Conservation (phyloP, 495 filamentous ascomycete genomes). For the Penicillium steckii region DNA sequence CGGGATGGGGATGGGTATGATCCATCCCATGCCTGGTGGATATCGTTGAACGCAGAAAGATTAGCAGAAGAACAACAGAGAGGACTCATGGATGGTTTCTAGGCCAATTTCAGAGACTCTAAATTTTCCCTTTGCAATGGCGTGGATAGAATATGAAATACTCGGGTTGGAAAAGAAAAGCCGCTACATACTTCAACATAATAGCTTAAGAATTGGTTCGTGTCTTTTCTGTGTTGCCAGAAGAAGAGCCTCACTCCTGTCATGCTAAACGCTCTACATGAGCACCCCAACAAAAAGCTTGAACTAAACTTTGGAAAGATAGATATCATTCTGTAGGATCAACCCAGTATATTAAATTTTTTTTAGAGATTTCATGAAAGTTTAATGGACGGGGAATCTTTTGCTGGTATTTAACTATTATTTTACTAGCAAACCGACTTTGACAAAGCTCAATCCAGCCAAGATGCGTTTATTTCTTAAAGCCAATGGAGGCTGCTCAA, state of each 20-base stretch:
- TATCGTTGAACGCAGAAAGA: constrained; percentile 54
- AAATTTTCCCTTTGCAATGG: not conserved
- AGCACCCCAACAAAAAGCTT: not conserved
- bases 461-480: too few species aligned
- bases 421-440: too few species aligned
- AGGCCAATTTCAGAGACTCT: not conserved
- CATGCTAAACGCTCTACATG: too few species aligned
- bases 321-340: too few species aligned
- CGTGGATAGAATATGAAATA: not conserved
- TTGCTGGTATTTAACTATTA: too few species aligned
- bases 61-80: constrained; percentile 43
- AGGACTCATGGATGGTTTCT: constrained; percentile 27
- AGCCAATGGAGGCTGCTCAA: too few species aligned
- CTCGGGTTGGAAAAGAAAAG: not conserved
- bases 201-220: not conserved
- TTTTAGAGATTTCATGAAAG: too few species aligned
- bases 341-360: too few species aligned
- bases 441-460: too few species aligned
- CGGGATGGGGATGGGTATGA: constrained; percentile 9
- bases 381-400: too few species aligned
- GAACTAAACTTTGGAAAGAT: too few species aligned
- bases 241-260: too few species aligned
- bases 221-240: not conserved
- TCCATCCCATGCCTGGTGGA: constrained; percentile 64
- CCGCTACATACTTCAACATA: not conserved